These are phyloP conservation scores for Priceomyces haplophilus DNA, from an alignment of 805 yeast genomes.

Conservation along the genomic window DNA sequence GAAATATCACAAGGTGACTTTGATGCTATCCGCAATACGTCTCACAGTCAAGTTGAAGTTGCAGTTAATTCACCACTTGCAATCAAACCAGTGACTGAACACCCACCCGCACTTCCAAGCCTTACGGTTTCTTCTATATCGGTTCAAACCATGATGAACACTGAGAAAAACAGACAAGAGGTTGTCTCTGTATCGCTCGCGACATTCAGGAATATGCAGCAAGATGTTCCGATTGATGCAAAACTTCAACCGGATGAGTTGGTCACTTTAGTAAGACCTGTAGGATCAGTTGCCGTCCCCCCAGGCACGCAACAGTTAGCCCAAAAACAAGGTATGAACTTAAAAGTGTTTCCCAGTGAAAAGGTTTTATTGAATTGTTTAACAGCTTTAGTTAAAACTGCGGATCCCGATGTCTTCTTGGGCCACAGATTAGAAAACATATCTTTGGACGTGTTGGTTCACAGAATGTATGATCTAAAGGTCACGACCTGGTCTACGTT, in stretches of 20 bases:
- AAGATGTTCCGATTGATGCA: constrained; percentile 71
- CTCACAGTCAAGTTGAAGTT: constrained; percentile 81
- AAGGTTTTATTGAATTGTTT: constrained; percentile 70
- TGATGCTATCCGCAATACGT: constrained; percentile 53
- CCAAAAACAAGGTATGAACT: constrained; percentile 47
- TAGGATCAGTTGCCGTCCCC: constrained; percentile 63
- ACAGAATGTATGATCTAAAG: constrained; percentile 71
- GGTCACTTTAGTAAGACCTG: constrained; percentile 78
- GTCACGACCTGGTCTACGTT: constrained; percentile 76
- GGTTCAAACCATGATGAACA: constrained; percentile 76
- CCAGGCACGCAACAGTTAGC: constrained; percentile 68
- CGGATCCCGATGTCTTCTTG: constrained; percentile 88
- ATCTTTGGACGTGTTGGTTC: constrained; percentile 74
- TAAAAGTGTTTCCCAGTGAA: constrained; percentile 69
- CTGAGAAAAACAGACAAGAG: constrained; percentile 76
- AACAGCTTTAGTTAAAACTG: constrained; percentile 60
- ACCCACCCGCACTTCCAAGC: constrained; percentile 53
- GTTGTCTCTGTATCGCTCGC: constrained; percentile 80
- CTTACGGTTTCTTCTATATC: constrained; percentile 72
- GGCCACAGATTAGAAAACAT: constrained; percentile 85
- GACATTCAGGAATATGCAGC: constrained; percentile 63
- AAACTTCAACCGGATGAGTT: constrained; percentile 56
- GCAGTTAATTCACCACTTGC: constrained; percentile 48
- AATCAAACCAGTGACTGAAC: constrained; percentile 47
- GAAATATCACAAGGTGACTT: constrained; percentile 66